Base-by-base conservation (phyloP, 2,329 filamentous ascomycete species). In the Stagonosporopsis vannaccii region DNA sequence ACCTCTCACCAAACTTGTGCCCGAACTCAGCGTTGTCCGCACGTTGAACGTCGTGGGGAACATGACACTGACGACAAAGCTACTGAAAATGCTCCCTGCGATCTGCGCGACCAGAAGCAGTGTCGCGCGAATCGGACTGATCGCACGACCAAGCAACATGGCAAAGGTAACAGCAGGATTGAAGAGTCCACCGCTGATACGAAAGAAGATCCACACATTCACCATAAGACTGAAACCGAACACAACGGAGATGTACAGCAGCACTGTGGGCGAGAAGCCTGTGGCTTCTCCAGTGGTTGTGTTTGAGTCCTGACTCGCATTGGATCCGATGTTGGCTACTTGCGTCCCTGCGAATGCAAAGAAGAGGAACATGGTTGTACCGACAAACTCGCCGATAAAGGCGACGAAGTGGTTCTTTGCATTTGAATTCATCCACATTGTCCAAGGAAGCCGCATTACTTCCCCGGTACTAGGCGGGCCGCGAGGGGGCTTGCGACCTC, bases 41-140 rank as follows among this genome's bases (percentile, higher is more conserved):
- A 82, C 80, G 45, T 77, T 77, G 49, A 82, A 71, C 12, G 71
- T 66, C 4, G 78, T 79, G 0, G 80, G 80, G 51, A 82, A 82
- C 37, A 82, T 67, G 2, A 74, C 75, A 1, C 69, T 75, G 9
- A 82, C 80, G 3, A 82, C 61, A 17, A 67, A 81, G 33, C 79
- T 76, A 13, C 77, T 70, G 35, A 79, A 76, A 30, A 82, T 80
- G 20, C 71, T 74, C 12, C 79, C 80, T 3, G 77, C 61, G 2
- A 82, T 66, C 66, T 82, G 80, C 25, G 79, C 70, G 40, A 80
- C 64, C 44, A 82, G 70, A 37, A 81, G 66, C 36, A 82, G 53
- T 15, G 61, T 62, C n/a, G 76, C 79, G 23, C 79, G 70, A n/a
- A 75, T 28, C 63, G 77, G 80, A 15, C 69, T 71, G 25, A 82